Evolutionary conservation across 2,329 filamentous ascomycete species (phyloP), one percentile per base, ranked within the genome.

Genomic region (Aureobasidium vineae): DNA sequence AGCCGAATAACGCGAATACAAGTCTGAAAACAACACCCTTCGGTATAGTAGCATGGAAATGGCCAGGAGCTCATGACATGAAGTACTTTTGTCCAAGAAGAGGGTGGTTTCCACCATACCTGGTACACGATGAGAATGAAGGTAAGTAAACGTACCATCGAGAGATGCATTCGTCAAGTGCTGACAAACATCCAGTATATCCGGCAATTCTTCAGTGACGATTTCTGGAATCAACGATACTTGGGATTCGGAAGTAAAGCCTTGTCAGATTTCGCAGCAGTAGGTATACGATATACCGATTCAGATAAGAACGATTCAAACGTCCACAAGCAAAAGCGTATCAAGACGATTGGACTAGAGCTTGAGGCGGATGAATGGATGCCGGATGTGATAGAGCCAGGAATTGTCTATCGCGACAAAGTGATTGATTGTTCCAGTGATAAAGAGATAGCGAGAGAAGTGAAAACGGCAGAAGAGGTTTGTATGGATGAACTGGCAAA

Each of bases 151-250:
- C 10, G 5, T 7, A 13, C 0, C 19, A 31, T 41, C 23, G 10
- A 21, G 33, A 33, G 7, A n/a, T 43, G 5, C 21, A 28, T 41
- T 3, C 15, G 19, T 16, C 26, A 19, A 33, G 31, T 6, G 26
- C 54, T 59, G 54, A 59, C 26, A 19, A 16, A 43, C 7, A 59
- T 13, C 8, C 40, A 59, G 54, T 59, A 43, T 11, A 38, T 59
- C 2, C 38, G 40, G 16, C 15, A 59, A 2, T 59, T 59, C 23
- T 59, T 59, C 40, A 31, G 10, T 10, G 54, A 59, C 15, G 40
- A 43, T 8, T 59, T 59, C 11, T 59, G 54, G 54, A 38, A 59
- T 13, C 16, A n/a, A n/a, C 23, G 40, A n/a, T n/a, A 43, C 5
- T 11, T 33, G 38, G 31, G 54, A 15, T 59, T 31, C 16, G 54